Conservation (phyloP, 345 rosid species). For the Brassica cretica region DNA sequence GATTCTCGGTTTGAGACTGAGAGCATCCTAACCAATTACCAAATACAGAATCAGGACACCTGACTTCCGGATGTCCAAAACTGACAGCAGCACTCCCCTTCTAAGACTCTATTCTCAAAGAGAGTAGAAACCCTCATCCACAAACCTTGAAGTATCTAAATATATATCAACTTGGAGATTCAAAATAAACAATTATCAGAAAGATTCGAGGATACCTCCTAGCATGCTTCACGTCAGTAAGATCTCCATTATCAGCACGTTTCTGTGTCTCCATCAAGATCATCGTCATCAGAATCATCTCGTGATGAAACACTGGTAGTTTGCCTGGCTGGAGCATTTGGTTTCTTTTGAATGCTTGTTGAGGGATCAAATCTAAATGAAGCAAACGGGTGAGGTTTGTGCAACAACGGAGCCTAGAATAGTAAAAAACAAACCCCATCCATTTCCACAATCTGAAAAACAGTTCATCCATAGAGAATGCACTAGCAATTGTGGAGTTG, state of each 20-base stretch:
- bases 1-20: constrained; percentile 98
- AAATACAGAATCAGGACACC: background rate
- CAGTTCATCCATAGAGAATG: background rate
- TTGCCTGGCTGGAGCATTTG: constrained; percentile 57
- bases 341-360: constrained; percentile 45
- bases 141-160: background rate
- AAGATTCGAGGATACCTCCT: constrained; percentile 52
- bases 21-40: constrained; percentile 62
- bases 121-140: too few species aligned
- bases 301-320: constrained; percentile 81
- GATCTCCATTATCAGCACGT: constrained; percentile 52
- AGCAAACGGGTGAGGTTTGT: constrained; percentile 26
- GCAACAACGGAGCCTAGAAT: constrained; percentile 27
- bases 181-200: background rate
- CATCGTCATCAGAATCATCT: constrained; percentile 91
- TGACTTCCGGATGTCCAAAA: background rate
- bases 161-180: constrained; percentile 1
- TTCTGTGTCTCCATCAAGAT: constrained; percentile 65
- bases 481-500: background rate
- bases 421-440: constrained; percentile 1
- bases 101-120: background rate
- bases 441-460: constrained; percentile 3
- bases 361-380: constrained; percentile 25
- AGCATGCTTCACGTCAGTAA: constrained; percentile 61
- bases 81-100: background rate